phyloP scores from a whole-genome alignment of 2,329 filamentous ascomycete genomes.

The Raffaelea ambrosiae region DNA sequence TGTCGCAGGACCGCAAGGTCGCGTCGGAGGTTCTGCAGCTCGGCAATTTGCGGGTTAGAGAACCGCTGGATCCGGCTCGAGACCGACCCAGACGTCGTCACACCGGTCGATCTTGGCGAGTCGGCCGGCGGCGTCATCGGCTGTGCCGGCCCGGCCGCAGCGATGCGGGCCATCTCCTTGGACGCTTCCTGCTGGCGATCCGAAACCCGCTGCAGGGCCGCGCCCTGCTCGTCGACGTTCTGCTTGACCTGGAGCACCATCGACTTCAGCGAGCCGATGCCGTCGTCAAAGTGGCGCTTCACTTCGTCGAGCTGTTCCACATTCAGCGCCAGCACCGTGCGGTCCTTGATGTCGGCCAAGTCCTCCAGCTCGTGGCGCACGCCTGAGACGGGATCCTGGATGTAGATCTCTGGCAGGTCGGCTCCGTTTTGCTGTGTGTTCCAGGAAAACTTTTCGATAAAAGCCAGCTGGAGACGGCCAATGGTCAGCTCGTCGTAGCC shows the following conservation, averaged over 20 bases:
- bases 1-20: slow-evolving; percentile 89
- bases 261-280: slow-evolving; percentile 67
- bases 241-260: slow-evolving; percentile 82
- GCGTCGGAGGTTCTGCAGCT: slow-evolving; percentile 73
- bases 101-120: slow-evolving; percentile 35
- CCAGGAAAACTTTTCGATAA: slow-evolving; percentile 99
- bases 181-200: slow-evolving; percentile 85
- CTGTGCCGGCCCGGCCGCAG: slow-evolving; percentile 25
- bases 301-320: slow-evolving; percentile 91
- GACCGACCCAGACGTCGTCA: slow-evolving; percentile 3
- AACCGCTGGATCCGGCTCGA: slow-evolving; percentile 44
- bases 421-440: slow-evolving; percentile 91
- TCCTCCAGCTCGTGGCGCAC: slow-evolving; percentile 97
- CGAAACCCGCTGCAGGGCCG: slow-evolving; percentile 75
- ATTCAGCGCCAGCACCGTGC: slow-evolving; percentile 90
- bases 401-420: slow-evolving; percentile 94
- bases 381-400: slow-evolving; percentile 90
- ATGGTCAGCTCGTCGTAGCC: slow-evolving; percentile 79
- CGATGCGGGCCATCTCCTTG: slow-evolving; percentile 67
- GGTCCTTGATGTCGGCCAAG: slow-evolving; percentile 84
- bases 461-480: slow-evolving; percentile 82
- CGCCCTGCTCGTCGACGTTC: slow-evolving; percentile 73
- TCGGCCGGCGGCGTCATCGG: slow-evolving; percentile 32
- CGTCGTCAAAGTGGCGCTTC: slow-evolving; percentile 91
- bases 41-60: slow-evolving; percentile 55